phyloP scores from a whole-genome alignment of 2,329 filamentous ascomycete species.

The Myriosclerotinia duriaeana region DNA sequence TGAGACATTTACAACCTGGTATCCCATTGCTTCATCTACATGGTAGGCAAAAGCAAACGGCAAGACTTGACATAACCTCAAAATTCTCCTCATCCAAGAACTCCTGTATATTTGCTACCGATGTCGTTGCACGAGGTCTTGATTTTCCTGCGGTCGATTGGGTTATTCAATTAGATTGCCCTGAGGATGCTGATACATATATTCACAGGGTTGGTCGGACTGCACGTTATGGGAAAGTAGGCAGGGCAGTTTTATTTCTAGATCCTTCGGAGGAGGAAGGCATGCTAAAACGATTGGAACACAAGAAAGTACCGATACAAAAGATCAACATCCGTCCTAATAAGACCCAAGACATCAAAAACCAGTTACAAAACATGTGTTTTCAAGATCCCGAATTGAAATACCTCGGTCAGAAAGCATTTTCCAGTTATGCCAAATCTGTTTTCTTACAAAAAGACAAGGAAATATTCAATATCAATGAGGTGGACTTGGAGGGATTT shows the following conservation, averaged over 20 bases:
- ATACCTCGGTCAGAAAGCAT: slow-evolving; percentile 93
- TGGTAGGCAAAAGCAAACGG: slow-evolving; percentile 88
- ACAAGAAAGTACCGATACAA: slow-evolving; percentile 86
- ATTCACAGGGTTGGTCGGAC: slow-evolving; percentile 95
- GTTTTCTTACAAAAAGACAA: slow-evolving; percentile 89
- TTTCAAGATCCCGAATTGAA: slow-evolving; percentile 94
- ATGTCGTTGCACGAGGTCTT: slow-evolving; percentile 89
- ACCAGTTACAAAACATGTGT: slow-evolving; percentile 88
- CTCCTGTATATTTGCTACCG: slow-evolving; percentile 89
- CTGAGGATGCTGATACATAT: slow-evolving; percentile 95
- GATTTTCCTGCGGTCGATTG: slow-evolving; percentile 97
- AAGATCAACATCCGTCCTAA: slow-evolving; percentile 83
- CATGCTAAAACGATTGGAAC: slow-evolving; percentile 82
- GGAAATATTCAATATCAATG: slow-evolving; percentile 80
- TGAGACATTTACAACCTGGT: slow-evolving; percentile 90
- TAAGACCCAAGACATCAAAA: slow-evolving; percentile 83
- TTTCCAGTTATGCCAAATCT: slow-evolving; percentile 84
- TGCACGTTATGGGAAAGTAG: slow-evolving; percentile 86
- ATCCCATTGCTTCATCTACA: slow-evolving; percentile 90
- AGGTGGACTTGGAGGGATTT: slow-evolving; percentile 81
- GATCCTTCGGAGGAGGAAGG: slow-evolving; percentile 89
- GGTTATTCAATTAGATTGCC: slow-evolving; percentile 98
- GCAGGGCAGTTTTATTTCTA: slow-evolving; percentile 84
- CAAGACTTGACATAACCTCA: slow-evolving; percentile 81
- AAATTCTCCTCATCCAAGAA: slow-evolving; percentile 79